Conservation (phyloP, 352 stramenopile species). For the Phytophthora sp. region DNA sequence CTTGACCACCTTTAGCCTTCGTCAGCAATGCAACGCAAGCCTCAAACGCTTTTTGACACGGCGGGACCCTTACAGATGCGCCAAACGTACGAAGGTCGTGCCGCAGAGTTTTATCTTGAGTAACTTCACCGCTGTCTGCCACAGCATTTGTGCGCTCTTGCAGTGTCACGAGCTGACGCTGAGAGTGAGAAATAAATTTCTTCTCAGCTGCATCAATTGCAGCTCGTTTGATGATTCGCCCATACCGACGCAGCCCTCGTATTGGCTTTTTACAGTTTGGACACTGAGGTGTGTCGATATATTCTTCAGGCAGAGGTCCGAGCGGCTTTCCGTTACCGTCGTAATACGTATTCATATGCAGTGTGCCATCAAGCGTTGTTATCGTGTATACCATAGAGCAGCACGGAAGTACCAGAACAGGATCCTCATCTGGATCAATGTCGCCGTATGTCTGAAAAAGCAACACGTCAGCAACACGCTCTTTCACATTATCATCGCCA, state of each 20-base stretch:
- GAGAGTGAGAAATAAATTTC: conserved; percentile 48
- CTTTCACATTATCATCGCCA: conserved; percentile 33
- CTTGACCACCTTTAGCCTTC: conserved; percentile 25
- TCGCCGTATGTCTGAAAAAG: conserved; percentile 62
- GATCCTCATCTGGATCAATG: conserved; percentile 65
- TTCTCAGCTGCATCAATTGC: conserved; percentile 50
- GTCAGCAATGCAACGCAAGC: conserved; percentile 39
- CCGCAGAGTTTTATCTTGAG: conserved; percentile 21
- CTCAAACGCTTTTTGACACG: conserved; percentile 42
- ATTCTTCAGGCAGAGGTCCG: conserved; percentile 29
- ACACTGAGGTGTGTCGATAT: conserved; percentile 42
- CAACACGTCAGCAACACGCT: conserved; percentile 69
- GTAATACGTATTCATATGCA: conserved; percentile 48
- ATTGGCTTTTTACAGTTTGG: conserved; percentile 54
- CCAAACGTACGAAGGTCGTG: conserved; percentile 31
- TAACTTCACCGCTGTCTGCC: conserved; percentile 12
- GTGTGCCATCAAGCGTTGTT: conserved; percentile 71
- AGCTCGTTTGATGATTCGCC: conserved; percentile 46
- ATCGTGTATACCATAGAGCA: conserved; percentile 72
- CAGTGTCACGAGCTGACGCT: conserved; percentile 17
- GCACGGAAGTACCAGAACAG: conserved; percentile 73
- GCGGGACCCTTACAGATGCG: conserved; percentile 22
- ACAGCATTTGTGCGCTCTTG: conserved; percentile 32
- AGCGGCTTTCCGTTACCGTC: conserved; percentile 24
- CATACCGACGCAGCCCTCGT: conserved; percentile 48